Evolutionary conservation across 2,329 filamentous ascomycete species (phyloP).

Genomic region (Celoporthe dispersa): DNA sequence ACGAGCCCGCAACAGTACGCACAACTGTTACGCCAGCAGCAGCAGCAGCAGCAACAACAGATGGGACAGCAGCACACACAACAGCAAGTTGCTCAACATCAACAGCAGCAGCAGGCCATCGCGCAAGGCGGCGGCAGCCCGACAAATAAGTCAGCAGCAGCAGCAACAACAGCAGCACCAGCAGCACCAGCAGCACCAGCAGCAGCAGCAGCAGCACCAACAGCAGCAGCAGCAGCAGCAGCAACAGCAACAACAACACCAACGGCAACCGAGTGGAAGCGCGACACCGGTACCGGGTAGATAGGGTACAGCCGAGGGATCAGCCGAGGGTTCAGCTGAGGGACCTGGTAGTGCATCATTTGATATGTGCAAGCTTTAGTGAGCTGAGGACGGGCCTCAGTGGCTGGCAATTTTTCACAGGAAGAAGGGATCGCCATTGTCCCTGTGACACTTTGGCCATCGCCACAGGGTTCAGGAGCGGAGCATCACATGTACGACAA

Average conservation of each 20-base stretch:
- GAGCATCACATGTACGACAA: background rate
- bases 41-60: slow-evolving; percentile 52
- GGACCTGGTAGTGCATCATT: background rate
- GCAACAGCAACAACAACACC: slow-evolving; percentile 32
- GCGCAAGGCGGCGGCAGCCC: slow-evolving; percentile 40
- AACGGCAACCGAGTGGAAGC: slow-evolving; percentile 28
- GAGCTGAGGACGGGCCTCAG: background rate
- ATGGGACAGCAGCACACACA: slow-evolving; percentile 13
- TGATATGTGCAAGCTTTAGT: background rate
- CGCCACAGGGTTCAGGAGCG: background rate
- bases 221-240: slow-evolving; percentile 30
- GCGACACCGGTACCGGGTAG: slow-evolving; percentile 27
- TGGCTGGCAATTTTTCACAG: background rate
- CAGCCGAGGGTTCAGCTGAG: too few species aligned
- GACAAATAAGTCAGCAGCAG: slow-evolving; percentile 34
- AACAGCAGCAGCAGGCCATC: slow-evolving; percentile 19
- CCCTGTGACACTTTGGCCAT: background rate
- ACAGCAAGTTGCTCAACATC: slow-evolving; percentile 5
- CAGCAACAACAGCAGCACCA: slow-evolving; percentile 44
- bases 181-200: slow-evolving; percentile 38
- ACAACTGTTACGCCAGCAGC: slow-evolving; percentile 61
- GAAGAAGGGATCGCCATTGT: background rate
- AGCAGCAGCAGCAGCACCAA: background rate
- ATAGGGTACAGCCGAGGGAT: background rate
- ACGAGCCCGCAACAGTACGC: slow-evolving; percentile 64